Percentiles rank a stretch among this genome's conserved stretches.
Evolutionary conservation across 2,329 filamentous ascomycete genomes (phyloP).

Genomic region (Trichoderma sp.): DNA sequence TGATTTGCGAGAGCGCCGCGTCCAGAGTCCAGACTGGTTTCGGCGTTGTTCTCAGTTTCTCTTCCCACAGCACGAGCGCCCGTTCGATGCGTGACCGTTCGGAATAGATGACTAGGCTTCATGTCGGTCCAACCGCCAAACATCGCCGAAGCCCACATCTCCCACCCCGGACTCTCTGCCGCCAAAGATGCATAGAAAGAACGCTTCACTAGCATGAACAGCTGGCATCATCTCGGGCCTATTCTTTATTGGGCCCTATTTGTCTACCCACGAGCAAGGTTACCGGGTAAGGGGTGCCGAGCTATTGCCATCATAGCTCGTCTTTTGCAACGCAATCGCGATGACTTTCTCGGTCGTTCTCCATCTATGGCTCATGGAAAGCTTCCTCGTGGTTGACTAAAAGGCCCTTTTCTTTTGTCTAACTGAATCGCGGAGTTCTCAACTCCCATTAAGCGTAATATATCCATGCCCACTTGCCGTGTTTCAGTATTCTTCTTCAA

Average conservation of each 20-base stretch:
- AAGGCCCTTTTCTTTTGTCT: conserved; percentile 5
- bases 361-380: neutral
- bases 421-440: neutral
- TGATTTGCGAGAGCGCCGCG: neutral
- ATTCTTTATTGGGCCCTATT: conserved; percentile 1
- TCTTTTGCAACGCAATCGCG: neutral
- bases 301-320: neutral
- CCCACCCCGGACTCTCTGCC: neutral
- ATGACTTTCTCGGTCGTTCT: neutral
- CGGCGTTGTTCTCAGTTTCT: neutral
- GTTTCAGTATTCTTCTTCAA: neutral
- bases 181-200: neutral
- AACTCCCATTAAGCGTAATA: neutral
- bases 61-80: neutral
- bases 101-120: neutral
- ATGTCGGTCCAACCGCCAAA: conserved; percentile 1
- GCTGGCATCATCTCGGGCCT: conserved; percentile 4
- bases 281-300: neutral
- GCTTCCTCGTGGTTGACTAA: neutral
- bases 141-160: neutral
- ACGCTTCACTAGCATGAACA: neutral
- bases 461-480: neutral
- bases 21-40: neutral
- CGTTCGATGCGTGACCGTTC: neutral
- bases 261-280: neutral